Percentiles rank a stretch among this genome's conserved stretches.
These are phyloP conservation scores for Coniochaeta ligniaria DNA, from an alignment of 2,329 filamentous ascomycete species.

Conservation along the genomic window DNA sequence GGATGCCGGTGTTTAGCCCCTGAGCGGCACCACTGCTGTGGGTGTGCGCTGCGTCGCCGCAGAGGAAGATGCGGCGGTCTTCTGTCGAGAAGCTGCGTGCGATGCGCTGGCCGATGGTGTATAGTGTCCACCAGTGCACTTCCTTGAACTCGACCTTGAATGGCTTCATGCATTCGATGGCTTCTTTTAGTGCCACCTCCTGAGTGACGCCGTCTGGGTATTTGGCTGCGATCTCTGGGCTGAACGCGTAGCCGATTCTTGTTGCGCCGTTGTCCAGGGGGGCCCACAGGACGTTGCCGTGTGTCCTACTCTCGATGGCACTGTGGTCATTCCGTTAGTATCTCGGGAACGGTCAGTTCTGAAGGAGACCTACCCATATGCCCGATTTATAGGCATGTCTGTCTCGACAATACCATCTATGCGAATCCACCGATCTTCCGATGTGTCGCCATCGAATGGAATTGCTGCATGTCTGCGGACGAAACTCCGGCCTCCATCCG, in stretches of 20 bases:
- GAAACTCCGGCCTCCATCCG: constrained; percentile 41
- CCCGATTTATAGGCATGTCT: constrained; percentile 30
- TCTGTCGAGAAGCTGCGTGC: constrained; percentile 50
- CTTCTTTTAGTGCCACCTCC: constrained; percentile 46
- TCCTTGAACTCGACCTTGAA: constrained; percentile 32
- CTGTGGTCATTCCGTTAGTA: background rate
- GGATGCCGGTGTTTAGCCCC: constrained; percentile 34
- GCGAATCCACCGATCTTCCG: constrained; percentile 36
- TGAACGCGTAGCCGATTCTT: constrained; percentile 46
- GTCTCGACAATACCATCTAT: constrained; percentile 43
- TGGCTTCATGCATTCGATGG: constrained; percentile 31
- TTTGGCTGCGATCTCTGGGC: constrained; percentile 27
- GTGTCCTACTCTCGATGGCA: constrained; percentile 41
- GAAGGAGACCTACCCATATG: constrained; percentile 21
- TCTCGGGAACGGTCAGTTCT: background rate
- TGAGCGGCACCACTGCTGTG: constrained; percentile 52
- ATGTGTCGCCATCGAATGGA: constrained; percentile 34
- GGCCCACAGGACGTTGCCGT: constrained; percentile 49
- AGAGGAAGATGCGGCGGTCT: constrained; percentile 45
- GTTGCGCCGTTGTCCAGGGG: constrained; percentile 44
- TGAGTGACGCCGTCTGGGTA: constrained; percentile 28
- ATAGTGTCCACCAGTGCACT: constrained; percentile 50
- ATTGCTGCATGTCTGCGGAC: constrained; percentile 38
- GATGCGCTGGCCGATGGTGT: constrained; percentile 50
- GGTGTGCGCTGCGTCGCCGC: constrained; percentile 55